These are phyloP conservation scores for Pichia norvegensis DNA, from an alignment of 1,139 yeast genomes.

Conservation along the genomic window DNA sequence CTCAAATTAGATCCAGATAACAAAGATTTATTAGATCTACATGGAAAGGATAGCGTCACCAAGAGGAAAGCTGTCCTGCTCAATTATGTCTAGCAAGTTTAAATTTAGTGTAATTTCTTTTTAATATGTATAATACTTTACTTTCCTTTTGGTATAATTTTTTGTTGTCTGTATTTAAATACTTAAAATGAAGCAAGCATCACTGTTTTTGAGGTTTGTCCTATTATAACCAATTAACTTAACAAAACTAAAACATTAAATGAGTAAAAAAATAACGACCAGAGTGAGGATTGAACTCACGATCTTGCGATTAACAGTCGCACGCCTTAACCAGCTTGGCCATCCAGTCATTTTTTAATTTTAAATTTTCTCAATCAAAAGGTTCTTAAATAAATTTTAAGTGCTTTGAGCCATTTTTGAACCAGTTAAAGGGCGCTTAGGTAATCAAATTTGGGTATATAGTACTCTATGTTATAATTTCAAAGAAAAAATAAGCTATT, in stretches of 20 bases:
- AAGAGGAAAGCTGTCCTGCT: conserved; percentile 23
- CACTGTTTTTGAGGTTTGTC: too few species aligned
- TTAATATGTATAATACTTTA: too few species aligned
- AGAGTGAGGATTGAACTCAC: conserved; percentile 21
- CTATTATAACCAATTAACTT: too few species aligned
- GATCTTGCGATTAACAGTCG: conserved; percentile 22
- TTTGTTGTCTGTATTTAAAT: too few species aligned
- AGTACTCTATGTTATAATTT: too few species aligned
- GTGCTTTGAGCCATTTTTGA: too few species aligned
- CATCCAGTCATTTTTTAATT: conserved; percentile 15
- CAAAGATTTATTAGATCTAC: conserved; percentile 20
- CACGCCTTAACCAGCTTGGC: conserved; percentile 23
- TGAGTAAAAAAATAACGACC: conserved; percentile 11
- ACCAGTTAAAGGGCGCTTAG: too few species aligned
- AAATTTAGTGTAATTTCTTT: not conserved
- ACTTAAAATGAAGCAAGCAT: too few species aligned
- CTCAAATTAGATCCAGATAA: conserved; percentile 19
- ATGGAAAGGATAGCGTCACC: conserved; percentile 25
- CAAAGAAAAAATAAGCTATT: too few species aligned
- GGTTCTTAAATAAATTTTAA: too few species aligned
- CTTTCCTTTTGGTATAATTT: too few species aligned
- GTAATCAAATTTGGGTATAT: too few species aligned
- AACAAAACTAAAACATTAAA: not conserved
- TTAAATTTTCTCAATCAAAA: not conserved
- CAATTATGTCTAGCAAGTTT: conserved; percentile 1